Percentiles rank a stretch among this genome's conserved stretches.
phyloP scores from a whole-genome alignment of 257 asterid species.

The Solanum piurae region DNA sequence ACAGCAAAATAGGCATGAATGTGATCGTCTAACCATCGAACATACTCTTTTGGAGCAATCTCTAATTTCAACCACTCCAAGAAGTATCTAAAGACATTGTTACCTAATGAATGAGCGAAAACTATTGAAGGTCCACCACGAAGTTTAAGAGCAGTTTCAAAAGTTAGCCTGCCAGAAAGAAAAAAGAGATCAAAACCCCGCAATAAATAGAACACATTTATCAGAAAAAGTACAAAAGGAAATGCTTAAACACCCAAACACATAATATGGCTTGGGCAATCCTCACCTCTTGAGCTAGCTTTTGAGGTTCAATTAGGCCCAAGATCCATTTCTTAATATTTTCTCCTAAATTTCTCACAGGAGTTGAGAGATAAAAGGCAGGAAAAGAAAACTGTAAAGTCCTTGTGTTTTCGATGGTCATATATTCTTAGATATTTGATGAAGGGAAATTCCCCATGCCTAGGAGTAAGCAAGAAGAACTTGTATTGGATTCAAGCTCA shows the following conservation, averaged over 20 bases:
- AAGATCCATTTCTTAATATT: background rate
- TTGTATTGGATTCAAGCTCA: background rate
- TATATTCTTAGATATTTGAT: background rate
- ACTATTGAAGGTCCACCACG: slow-evolving; percentile 97
- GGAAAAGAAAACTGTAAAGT: background rate
- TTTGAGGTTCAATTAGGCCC: background rate
- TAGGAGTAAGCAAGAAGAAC: background rate
- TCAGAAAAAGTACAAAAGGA: background rate
- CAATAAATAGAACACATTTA: background rate
- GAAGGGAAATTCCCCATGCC: background rate
- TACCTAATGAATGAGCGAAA: slow-evolving; percentile 95
- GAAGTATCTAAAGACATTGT: slow-evolving; percentile 97
- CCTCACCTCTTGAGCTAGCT: background rate
- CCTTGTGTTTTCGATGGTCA: background rate
- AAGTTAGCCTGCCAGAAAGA: slow-evolving; percentile 66
- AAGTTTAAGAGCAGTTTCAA: slow-evolving; percentile 92
- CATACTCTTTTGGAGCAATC: slow-evolving; percentile 82
- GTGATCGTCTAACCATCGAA: slow-evolving; percentile 85
- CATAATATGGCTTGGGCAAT: background rate
- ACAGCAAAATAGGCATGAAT: slow-evolving; percentile 98
- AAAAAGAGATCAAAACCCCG: slow-evolving; percentile 10
- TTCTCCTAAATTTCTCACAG: background rate
- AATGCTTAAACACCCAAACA: background rate
- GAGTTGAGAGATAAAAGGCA: background rate
- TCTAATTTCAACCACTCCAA: slow-evolving; percentile 97